Base-by-base conservation (phyloP, 2,329 filamentous ascomycete species). In the Talaromyces albobiverticillius region DNA sequence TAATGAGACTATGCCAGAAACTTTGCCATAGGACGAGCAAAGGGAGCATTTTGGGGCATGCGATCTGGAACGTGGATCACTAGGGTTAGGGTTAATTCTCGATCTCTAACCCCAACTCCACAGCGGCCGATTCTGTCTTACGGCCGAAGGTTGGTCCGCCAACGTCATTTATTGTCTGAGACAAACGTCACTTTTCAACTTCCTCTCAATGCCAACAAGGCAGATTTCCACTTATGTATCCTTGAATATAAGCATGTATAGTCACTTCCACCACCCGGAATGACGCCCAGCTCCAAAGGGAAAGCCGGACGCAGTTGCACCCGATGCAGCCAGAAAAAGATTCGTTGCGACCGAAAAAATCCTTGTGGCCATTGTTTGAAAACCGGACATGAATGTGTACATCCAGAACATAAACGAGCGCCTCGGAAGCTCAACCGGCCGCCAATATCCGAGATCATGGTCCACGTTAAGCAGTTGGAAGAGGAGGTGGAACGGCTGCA, bases 301-400 rank as follows among this genome's bases (percentile, higher is more conserved):
- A 36, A 16, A 36, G 14, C 32, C 26, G 60, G 58, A 40, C 60
- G 61, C 16, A 65, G 63, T 38, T 71, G 69, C 41, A 51, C 53
- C n/a, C 53, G 58, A 3, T 72, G 69, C 59, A 64, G 66, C 53
- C 58, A 61, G 22, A 61, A 61, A 36, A 72, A 71, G 50, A 57
- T 71, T 18, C 62, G 64, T 13, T 72, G 69, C 42, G 63, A 68
- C 56, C 67, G 65, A 53, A 60, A 54, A 25, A 34, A 62, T n/a
- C 67, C 67, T 7, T 72, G 69, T 51, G 36, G 23, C 3, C 29
- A 43, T 1, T 65, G 62, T 36, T 14, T 59, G 4, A 59, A 61
- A 34, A 41, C 52, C 2, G 49, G 54, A 3, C 43, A 42, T 4
- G 38, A 58, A 40, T 65, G 63, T 43, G 23, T 23, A 9, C 62